Evolutionary conservation across 2,329 filamentous ascomycete genomes (phyloP), one percentile per base, ranked within the genome.

Genomic region (Pseudogymnoascus sp.): DNA sequence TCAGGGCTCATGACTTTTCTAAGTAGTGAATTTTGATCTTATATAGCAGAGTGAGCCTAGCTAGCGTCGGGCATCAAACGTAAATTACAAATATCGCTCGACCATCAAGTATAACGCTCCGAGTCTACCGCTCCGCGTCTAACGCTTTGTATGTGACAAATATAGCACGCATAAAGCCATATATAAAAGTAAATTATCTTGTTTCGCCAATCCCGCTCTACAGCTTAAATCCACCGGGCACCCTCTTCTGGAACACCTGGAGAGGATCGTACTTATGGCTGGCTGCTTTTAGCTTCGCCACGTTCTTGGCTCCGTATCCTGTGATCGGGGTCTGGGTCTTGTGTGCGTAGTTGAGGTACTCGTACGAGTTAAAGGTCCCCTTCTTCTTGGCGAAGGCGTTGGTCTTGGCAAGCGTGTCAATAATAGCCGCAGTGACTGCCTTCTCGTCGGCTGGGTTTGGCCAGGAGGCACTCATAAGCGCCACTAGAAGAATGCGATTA

Each of bases 291-390:
- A 80, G 57, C 21, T 69, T 75, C 3, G 68, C 68, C 47, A 77
- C 66, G n/a, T 77, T 81, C 1, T 73, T 69, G 2, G 67, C 37
- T 0, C 80, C 78, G 63, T 81, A 82, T 10, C 75, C 70, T 0
- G 67, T n/a, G 18, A 82, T 70, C 1, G 78, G 74, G 34, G 77
- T 68, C 64, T 82, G 79, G 16, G 71, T 71, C 37, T 70, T 68
- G 7, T 74, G 73, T 0, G 78, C 79, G 64, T 82, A 81, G 67
- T 82, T 81, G 26, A 78, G 72, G 68, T 81, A 80, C 11, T 62
- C 45, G 60, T 63, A 68, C 4, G n/a, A 21, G 34, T 65, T 37
- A 2, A 63, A 42, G 14, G 65, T 36, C 3, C 63, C 64, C 31
- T 47, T 23, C 21, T 39, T 18, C 23, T 60, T 11, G 5, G 45